Percentiles rank a stretch among this genome's conserved stretches.
Evolutionary conservation across 768 basidiomycete species (phyloP).

Genomic region (Termitomyces sp.): DNA sequence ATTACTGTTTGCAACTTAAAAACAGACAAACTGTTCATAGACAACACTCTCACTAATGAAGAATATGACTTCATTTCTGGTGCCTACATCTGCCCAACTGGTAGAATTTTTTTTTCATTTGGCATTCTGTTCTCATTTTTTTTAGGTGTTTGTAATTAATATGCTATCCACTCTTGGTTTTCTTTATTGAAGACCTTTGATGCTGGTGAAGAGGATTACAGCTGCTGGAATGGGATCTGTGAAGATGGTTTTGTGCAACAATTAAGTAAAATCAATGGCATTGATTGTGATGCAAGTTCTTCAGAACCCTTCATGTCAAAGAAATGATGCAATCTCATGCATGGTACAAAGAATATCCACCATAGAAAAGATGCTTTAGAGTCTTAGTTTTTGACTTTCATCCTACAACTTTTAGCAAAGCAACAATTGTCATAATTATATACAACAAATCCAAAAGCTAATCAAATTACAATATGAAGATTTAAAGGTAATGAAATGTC

Average conservation of each 20-base stretch:
- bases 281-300: too few relatives aligned
- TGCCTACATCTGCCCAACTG: background rate
- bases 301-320: background rate
- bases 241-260: too few relatives aligned
- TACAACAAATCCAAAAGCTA: too few relatives aligned
- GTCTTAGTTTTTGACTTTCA: background rate
- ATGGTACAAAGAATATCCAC: background rate
- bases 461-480: too few relatives aligned
- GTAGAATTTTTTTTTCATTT: background rate
- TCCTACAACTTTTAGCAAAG: background rate
- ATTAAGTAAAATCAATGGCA: too few relatives aligned
- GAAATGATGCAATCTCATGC: constrained; percentile 4
- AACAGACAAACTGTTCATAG: constrained; percentile 8
- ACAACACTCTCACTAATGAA: constrained; percentile 14
- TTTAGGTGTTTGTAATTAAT: too few relatives aligned
- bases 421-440: background rate
- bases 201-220: background rate
- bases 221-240: too few relatives aligned
- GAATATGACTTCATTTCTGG: background rate
- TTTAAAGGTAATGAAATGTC: too few relatives aligned
- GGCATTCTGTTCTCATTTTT: constrained; percentile 7
- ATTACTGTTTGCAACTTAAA: background rate
- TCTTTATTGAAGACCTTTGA: too few relatives aligned
- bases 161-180: too few relatives aligned
- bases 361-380: background rate